Percentiles rank a stretch among this genome's conserved stretches.
Evolutionary conservation across 2,329 filamentous ascomycete genomes (phyloP).

Genomic region (Colletotrichum viniferum): DNA sequence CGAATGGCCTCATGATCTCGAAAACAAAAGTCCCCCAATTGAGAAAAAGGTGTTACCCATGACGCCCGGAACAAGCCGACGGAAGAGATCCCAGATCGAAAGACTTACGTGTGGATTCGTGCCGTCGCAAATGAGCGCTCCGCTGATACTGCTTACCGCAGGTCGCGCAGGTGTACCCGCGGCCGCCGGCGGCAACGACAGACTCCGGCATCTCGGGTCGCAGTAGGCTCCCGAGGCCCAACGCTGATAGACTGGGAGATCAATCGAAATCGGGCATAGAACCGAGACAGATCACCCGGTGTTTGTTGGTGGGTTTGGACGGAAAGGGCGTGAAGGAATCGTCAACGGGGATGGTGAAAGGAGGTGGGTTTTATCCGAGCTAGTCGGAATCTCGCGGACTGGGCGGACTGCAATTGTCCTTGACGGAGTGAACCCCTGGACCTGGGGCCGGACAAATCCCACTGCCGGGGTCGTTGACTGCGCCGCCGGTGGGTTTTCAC

Average conservation of each 20-base stretch:
- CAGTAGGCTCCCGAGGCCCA: background rate
- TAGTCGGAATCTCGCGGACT: background rate
- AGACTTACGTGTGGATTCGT: constrained; percentile 29
- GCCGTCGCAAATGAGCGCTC: constrained; percentile 29
- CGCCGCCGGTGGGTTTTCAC: constrained; percentile 2
- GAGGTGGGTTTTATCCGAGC: constrained; percentile 23
- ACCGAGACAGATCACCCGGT: background rate
- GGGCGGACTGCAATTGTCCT: background rate
- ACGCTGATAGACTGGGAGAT: background rate
- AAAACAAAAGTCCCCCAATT: background rate
- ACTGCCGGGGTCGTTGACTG: background rate
- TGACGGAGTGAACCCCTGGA: background rate
- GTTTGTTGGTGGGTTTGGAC: background rate
- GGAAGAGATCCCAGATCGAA: background rate
- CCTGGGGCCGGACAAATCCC: constrained; percentile 5
- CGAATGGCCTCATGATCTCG: background rate
- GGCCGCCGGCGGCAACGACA: background rate
- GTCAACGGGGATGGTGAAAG: background rate
- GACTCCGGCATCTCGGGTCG: background rate
- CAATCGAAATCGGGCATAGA: background rate
- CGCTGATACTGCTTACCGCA: constrained; percentile 30
- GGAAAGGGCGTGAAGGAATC: background rate
- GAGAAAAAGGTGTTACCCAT: background rate
- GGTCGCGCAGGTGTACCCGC: constrained; percentile 19
- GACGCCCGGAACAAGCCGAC: background rate